These are phyloP conservation scores for Penicillium waksmanii DNA, from an alignment of 495 filamentous ascomycete species.

Conservation along the genomic window DNA sequence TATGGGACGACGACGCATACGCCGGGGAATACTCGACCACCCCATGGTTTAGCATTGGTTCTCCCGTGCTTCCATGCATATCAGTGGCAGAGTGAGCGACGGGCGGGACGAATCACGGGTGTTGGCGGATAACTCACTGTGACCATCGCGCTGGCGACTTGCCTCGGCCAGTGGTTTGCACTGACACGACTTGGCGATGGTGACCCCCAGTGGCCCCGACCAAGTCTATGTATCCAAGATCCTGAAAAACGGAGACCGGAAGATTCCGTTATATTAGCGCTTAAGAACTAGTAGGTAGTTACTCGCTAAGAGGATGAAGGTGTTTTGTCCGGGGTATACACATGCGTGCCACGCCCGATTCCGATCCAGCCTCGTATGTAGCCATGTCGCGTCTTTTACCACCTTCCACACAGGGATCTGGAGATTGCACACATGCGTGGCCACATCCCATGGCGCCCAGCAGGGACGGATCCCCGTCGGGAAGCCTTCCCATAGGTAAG, in stretches of 20 bases:
- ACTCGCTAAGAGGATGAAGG: background rate
- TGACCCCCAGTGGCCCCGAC: background rate
- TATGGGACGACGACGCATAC: background rate
- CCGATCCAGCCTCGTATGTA: background rate
- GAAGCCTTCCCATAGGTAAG: constrained; percentile 22
- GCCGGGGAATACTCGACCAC: background rate
- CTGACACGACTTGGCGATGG: background rate
- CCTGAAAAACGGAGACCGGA: constrained; percentile 1
- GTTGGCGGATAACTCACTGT: background rate
- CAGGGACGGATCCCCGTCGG: constrained; percentile 28
- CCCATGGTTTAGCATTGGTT: constrained; percentile 22
- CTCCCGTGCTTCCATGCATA: constrained; percentile 42
- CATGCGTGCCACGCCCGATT: background rate
- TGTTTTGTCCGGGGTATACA: background rate
- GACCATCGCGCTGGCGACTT: background rate
- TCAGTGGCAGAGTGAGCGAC: constrained; percentile 28
- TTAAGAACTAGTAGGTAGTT: too few relatives aligned
- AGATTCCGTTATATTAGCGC: background rate
- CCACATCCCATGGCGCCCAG: constrained; percentile 6
- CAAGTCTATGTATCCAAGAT: constrained; percentile 1
- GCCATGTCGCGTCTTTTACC: background rate
- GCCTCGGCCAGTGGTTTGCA: background rate
- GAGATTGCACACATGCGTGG: constrained; percentile 7
- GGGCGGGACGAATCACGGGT: constrained; percentile 13
- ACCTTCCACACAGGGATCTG: background rate